phyloP scores from a whole-genome alignment of 257 asterid species.

The Solanum virginianum region DNA sequence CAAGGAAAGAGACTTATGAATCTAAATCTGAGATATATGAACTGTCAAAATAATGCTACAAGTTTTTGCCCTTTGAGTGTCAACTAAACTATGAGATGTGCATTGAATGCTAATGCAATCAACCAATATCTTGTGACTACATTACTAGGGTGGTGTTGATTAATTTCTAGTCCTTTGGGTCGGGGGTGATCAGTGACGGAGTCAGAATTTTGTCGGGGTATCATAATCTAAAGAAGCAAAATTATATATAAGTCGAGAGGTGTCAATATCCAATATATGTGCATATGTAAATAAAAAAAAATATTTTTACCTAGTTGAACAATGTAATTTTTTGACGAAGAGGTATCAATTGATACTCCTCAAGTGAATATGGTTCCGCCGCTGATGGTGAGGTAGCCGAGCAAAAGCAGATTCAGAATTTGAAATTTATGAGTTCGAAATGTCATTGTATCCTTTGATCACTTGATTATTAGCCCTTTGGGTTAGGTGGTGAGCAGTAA shows the following conservation, averaged over 20 bases:
- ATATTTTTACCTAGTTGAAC: too few relatives aligned
- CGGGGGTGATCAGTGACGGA: too few relatives aligned
- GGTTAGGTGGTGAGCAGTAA: too few relatives aligned
- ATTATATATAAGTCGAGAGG: too few relatives aligned
- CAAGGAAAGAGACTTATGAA: neutral
- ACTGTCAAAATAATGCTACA: neutral
- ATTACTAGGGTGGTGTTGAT: neutral
- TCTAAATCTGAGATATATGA: neutral
- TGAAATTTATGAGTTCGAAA: neutral
- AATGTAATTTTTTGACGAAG: too few relatives aligned
- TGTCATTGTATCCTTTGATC: neutral
- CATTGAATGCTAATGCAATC: neutral
- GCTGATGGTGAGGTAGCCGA: neutral
- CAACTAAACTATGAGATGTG: neutral
- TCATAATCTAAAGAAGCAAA: too few relatives aligned
- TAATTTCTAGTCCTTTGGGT: neutral
- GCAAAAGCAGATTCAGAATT: neutral
- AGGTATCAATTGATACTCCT: too few relatives aligned
- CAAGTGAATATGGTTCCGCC: too few relatives aligned
- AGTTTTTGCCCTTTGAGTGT: neutral
- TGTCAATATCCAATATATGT: too few relatives aligned
- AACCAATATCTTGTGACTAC: neutral
- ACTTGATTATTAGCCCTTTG: neutral
- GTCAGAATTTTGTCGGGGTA: too few relatives aligned
- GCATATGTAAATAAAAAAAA: too few relatives aligned